Base-by-base conservation (phyloP, 257 asterid genomes). In the Nemophila menziesii region DNA sequence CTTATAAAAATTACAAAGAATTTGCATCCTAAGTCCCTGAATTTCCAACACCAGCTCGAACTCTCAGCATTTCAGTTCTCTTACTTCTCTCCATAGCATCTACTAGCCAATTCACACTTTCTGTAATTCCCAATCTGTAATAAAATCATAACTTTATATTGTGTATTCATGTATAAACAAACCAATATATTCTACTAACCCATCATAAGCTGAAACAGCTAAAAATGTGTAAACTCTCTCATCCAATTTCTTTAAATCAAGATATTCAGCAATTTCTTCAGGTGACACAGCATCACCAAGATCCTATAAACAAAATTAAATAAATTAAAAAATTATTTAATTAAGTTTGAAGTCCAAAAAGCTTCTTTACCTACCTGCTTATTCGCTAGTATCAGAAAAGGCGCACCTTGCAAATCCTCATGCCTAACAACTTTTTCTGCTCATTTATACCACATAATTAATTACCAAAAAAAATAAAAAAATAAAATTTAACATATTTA, bases 381-480 rank as follows among this genome's bases (percentile, higher is more conserved):
- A 73, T 84, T 84, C 39, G 92, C 92, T 60, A 84, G 41, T 63
- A 80, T 69, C 48, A 84, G 67, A 60, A 80, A 92, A 0, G 95
- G 95, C 18, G 95, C 90, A 56, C 93, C 95, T 66, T 64, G 84
- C 65, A 84, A 57, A 64, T 84, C 93, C 73, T 84, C 95, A 54
- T 84, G 92, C 71, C 84, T 71, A 49, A 80, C 82, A 68, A 63
- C 84, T 70, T 78, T 80, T 60, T 80, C 95, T 84, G 92, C 51
- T n/a, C 60, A 66, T 58, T 56, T 41, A 58, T 54, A 27, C 48
- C 16, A 13, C n/a, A n/a, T n/a, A n/a, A n/a, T n/a, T n/a, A 13
- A 13, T 3, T 2, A 13, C 2, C 36, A 7, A 29, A 29, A 13
- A 29, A 16, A 29, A 11, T 15, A 14, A 3, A 33, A 22, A 19